Conservation (phyloP, 1,284 basidiomycete species). For the Volvariella surrecta region DNA sequence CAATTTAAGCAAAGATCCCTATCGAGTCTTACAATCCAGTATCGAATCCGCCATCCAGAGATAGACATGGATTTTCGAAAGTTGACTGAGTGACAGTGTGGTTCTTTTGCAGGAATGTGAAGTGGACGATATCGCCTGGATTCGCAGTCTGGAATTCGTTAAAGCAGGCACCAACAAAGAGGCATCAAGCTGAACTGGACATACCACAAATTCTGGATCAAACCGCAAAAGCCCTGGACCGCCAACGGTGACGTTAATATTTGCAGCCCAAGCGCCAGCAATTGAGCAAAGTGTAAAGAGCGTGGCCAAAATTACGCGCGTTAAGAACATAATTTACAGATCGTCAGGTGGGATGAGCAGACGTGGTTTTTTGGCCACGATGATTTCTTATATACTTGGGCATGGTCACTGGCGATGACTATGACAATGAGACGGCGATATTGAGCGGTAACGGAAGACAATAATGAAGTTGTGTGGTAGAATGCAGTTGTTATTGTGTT, state of each 20-base stretch:
- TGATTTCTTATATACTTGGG: no score
- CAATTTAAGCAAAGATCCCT: slow-evolving; percentile 11
- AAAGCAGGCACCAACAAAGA: background rate
- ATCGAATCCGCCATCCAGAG: slow-evolving; percentile 38
- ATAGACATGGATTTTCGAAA: slow-evolving; percentile 40
- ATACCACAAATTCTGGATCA: slow-evolving; percentile 41
- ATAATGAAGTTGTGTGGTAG: background rate
- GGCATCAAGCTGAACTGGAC: slow-evolving; percentile 19
- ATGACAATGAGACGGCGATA: no score
- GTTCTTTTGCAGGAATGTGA: slow-evolving; percentile 52
- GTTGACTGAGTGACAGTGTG: slow-evolving; percentile 58
- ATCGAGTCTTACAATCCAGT: slow-evolving; percentile 54
- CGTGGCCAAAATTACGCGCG: no score
- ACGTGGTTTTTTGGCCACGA: no score
- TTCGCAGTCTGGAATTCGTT: slow-evolving; percentile 29
- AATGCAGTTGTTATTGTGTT: background rate
- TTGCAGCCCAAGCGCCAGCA: slow-evolving; percentile 28
- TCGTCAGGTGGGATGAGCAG: no score
- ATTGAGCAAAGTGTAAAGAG: slow-evolving; percentile 17
- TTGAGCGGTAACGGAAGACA: no score
- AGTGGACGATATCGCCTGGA: slow-evolving; percentile 42
- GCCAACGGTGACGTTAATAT: slow-evolving; percentile 45
- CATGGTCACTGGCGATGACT: no score
- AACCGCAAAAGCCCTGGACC: slow-evolving; percentile 38
- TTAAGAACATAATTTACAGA: no score